Evolutionary conservation across 495 filamentous ascomycete species (phyloP), one percentile per base, ranked within the genome.

Genomic region (Aspergillus heteromorphus): DNA sequence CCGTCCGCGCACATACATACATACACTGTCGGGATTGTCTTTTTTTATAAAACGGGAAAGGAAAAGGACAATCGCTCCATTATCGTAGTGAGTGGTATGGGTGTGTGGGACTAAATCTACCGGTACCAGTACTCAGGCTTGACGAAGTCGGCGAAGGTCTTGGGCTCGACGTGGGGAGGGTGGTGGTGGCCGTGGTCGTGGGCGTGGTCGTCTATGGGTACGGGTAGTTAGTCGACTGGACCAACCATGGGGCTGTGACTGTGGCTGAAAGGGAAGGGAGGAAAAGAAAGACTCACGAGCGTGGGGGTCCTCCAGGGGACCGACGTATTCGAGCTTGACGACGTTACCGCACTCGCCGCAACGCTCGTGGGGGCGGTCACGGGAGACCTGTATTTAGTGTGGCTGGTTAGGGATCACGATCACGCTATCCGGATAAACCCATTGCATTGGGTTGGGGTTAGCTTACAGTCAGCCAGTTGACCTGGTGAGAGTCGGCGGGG

Each of bases 291-390:
- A 72, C 72, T 60, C 68, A 76, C 73, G 77, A 62, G 71, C 74
- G 66, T 87, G 79, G 57, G 74, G 66, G 67, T 90, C 86, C 56
- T 87, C 87, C 65, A 80, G 64, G 25, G 91, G 87, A 31, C 93
- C 93, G 52, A 97, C 70, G 70, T 97, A 98, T 69, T 97, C 88
- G 84, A 97, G 89, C 85, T 95, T 96, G 75, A 92, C 88, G 61
- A 91, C 89, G 76, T 83, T 85, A 49, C 95, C 95, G 79, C 93
- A 98, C 80, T 98, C 93, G 66, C 82, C 79, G 85, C 93, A 98
- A 64, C 93, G 89, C 76, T 93, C 85, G 57, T 96, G 66, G 38
- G 93, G 93, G 71, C 92, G 91, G 57, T 91, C 87, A 65, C 91
- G 89, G 64, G 88, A 87, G 70, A 91, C 85, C 89, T 92, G 61